These are phyloP conservation scores for Crepidotus variabilis DNA, from an alignment of 768 basidiomycete species.

Conservation along the genomic window DNA sequence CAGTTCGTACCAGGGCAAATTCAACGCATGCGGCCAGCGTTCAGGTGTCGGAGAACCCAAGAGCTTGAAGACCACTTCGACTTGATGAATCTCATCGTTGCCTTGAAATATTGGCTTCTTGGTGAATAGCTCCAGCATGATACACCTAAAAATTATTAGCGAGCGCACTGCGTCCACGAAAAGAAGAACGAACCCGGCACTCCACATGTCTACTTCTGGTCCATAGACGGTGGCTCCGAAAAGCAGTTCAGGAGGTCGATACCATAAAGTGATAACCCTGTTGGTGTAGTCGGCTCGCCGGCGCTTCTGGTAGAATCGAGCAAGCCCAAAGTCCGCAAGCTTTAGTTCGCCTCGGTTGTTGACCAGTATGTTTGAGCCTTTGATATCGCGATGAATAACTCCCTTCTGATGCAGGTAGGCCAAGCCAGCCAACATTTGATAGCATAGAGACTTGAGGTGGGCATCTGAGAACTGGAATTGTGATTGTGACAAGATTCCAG, in stretches of 20 bases:
- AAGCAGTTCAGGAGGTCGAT: slow-evolving; percentile 91
- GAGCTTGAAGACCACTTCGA: slow-evolving; percentile 88
- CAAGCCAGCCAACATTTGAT: slow-evolving; percentile 93
- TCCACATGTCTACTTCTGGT: slow-evolving; percentile 99
- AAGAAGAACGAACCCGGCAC: slow-evolving; percentile 73
- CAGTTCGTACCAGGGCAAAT: slow-evolving; percentile 98
- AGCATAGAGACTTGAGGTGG: slow-evolving; percentile 92
- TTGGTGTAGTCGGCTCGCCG: slow-evolving; percentile 96
- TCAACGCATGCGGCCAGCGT: slow-evolving; percentile 78
- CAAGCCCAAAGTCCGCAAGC: slow-evolving; percentile 95
- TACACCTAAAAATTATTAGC: slow-evolving; percentile 60
- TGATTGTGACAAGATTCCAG: slow-evolving; percentile 88
- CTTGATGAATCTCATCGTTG: slow-evolving; percentile 94
- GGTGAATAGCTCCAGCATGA: slow-evolving; percentile 96
- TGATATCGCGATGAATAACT: slow-evolving; percentile 97
- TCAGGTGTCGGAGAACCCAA: slow-evolving; percentile 84
- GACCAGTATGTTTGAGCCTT: slow-evolving; percentile 96
- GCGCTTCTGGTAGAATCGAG: slow-evolving; percentile 92
- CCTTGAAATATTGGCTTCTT: slow-evolving; percentile 98
- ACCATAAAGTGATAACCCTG: slow-evolving; percentile 98
- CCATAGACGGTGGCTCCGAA: slow-evolving; percentile 96
- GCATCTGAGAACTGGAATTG: slow-evolving; percentile 82
- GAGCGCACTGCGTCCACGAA: neutral
- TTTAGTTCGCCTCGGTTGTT: slow-evolving; percentile 91
- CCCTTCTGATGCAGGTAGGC: slow-evolving; percentile 95